Evolutionary conservation across 345 rosid species (phyloP), one percentile per base, ranked within the genome.

Genomic region (Camelina laxa): DNA sequence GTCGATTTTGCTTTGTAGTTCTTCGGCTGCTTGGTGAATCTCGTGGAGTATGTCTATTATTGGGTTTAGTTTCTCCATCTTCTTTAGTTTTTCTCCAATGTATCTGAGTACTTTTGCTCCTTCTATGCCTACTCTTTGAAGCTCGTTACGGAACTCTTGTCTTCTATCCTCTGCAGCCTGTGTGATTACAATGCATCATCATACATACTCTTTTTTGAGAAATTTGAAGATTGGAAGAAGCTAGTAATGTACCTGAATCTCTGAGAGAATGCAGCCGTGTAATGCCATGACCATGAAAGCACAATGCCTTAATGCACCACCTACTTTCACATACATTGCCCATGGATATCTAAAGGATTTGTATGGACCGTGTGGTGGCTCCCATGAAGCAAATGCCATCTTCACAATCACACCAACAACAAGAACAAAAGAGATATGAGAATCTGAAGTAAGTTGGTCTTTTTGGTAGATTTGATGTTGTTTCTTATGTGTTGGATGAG

Each of bases 281-380:
- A 93, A 57, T 0, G 98, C 96, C 96, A 93, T 91, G 65, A 91
- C 91, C 91, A 77, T 89, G 86, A 93, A 89, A 7, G 98, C 98
- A 44, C 96, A 91, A 74, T 93, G 97, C 80, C 96, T 87, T 71
- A 91, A 50, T 44, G 98, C 91, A 12, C 97, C 97, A 35, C 97
- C 86, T 63, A 93, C 86, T 85, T 84, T 86, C 75, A 89, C 93
- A 74, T 85, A 93, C 77, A 80, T 74, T 73, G 79, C 83, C 97
- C 98, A 93, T 19, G 97, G 97, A 67, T 88, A 93, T 12, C 79
- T 74, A 74, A 84, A 75, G 57, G 80, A 75, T 76, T 59, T 87
- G 73, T 91, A 91, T 3, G 87, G 97, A 49, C 97, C 98, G 47
- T 93, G 98, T 65, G 98, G 97, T 55, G 97, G 98, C 86, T 93